Percentiles rank a stretch among this genome's conserved stretches.
Evolutionary conservation across 2,329 filamentous ascomycete genomes (phyloP).

Genomic region (Hymenoscyphus occultus): DNA sequence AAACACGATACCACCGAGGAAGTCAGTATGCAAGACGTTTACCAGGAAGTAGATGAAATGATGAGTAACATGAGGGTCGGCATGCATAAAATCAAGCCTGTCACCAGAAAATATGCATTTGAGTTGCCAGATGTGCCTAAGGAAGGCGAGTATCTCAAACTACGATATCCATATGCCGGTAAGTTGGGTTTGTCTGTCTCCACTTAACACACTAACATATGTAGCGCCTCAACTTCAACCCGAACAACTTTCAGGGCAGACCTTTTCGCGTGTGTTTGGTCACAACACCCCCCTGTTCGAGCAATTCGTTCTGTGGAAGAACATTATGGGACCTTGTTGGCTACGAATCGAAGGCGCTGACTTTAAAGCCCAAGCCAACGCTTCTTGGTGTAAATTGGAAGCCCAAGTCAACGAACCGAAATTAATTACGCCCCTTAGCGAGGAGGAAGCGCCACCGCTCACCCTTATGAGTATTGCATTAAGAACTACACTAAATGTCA

Average conservation of each 20-base stretch:
- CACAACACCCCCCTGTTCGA: constrained; percentile 93
- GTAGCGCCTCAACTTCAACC: constrained; percentile 66
- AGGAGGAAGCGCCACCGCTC: constrained; percentile 79
- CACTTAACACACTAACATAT: constrained; percentile 15
- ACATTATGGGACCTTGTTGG: constrained; percentile 99
- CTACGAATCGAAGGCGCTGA: constrained; percentile 84
- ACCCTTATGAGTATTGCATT: constrained; percentile 95
- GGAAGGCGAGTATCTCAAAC: constrained; percentile 87
- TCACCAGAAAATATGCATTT: constrained; percentile 90
- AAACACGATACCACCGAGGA: constrained; percentile 69
- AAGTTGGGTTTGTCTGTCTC: constrained; percentile 31
- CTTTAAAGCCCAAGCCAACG: constrained; percentile 81
- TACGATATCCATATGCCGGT: constrained; percentile 92
- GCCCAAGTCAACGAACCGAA: constrained; percentile 77
- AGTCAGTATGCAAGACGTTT: constrained; percentile 85
- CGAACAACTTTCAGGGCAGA: constrained; percentile 68
- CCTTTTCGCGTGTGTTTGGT: constrained; percentile 92
- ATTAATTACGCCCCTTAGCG: constrained; percentile 67
- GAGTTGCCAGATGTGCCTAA: constrained; percentile 83
- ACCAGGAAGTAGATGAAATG: constrained; percentile 79
- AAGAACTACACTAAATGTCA: constrained; percentile 82
- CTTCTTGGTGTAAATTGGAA: constrained; percentile 96
- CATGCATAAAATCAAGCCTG: constrained; percentile 92
- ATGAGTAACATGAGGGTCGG: constrained; percentile 84
- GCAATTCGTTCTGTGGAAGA: constrained; percentile 98